phyloP scores from a whole-genome alignment of 805 yeast genomes.

The Nakazawaea laoshanensis region DNA sequence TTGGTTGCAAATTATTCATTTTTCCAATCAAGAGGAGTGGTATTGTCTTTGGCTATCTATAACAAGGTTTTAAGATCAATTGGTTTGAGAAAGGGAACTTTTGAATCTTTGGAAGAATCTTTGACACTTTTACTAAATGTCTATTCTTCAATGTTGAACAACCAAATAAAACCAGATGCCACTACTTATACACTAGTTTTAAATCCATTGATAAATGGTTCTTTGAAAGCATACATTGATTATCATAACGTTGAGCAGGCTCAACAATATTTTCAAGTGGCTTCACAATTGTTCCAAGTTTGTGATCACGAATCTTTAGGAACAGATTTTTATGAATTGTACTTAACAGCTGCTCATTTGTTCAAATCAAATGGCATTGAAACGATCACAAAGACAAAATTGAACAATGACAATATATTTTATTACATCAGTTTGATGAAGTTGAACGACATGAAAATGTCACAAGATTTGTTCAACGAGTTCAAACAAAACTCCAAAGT shows the following conservation, averaged over 20 bases:
- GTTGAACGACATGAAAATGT: conserved; percentile 11
- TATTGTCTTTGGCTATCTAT: conserved; percentile 46
- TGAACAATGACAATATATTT: background rate
- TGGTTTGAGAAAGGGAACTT: conserved; percentile 36
- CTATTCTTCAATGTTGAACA: conserved; percentile 56
- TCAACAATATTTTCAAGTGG: conserved; percentile 41
- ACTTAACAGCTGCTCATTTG: conserved; percentile 1
- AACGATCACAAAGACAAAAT: background rate
- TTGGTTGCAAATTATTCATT: conserved; percentile 22
- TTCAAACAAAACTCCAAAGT: conserved; percentile 16
- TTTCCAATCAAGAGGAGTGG: conserved; percentile 22
- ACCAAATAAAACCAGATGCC: conserved; percentile 45
- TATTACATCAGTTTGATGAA: conserved; percentile 6
- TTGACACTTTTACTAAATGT: conserved; percentile 57
- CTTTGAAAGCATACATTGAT: conserved; percentile 29
- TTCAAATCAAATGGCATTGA: background rate
- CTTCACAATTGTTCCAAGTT: conserved; percentile 33
- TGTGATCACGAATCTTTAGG: conserved; percentile 11
- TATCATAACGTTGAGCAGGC: conserved; percentile 29
- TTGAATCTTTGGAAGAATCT: conserved; percentile 47
- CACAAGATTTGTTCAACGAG: conserved; percentile 29
- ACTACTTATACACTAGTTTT: conserved; percentile 48
- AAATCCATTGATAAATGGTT: conserved; percentile 40
- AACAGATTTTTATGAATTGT: conserved; percentile 7
- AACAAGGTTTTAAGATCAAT: conserved; percentile 51